These are phyloP conservation scores for Fusarium buxicola DNA, from an alignment of 2,329 filamentous ascomycete species.

Conservation along the genomic window DNA sequence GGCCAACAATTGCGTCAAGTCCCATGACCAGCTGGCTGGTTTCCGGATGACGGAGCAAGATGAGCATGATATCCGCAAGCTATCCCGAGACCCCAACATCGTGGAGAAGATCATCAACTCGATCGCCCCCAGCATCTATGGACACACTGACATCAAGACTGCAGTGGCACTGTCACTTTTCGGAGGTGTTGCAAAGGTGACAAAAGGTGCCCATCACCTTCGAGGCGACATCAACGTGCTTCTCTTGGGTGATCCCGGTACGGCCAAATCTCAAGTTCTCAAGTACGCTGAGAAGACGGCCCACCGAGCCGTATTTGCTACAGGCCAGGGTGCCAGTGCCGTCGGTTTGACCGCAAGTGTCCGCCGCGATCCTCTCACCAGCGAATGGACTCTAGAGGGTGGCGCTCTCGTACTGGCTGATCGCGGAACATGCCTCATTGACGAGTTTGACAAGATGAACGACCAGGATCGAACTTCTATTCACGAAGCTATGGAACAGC, in stretches of 20 bases:
- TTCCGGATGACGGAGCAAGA: slow-evolving; percentile 97
- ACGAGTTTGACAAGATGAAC: slow-evolving; percentile 99
- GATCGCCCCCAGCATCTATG: slow-evolving; percentile 97
- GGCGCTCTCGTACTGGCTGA: slow-evolving; percentile 96
- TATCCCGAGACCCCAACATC: slow-evolving; percentile 91
- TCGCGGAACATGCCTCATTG: slow-evolving; percentile 93
- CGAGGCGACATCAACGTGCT: slow-evolving; percentile 98
- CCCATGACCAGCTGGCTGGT: slow-evolving; percentile 95
- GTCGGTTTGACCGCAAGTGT: slow-evolving; percentile 98
- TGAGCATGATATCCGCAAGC: slow-evolving; percentile 86
- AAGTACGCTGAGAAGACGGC: slow-evolving; percentile 99
- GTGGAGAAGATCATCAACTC: slow-evolving; percentile 93
- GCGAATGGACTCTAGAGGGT: slow-evolving; percentile 97
- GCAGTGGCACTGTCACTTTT: slow-evolving; percentile 94
- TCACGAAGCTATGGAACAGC: slow-evolving; percentile 99
- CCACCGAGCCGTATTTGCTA: slow-evolving; percentile 96
- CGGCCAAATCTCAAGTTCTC: slow-evolving; percentile 95
- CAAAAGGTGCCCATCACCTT: slow-evolving; percentile 89
- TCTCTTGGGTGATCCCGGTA: slow-evolving; percentile 95
- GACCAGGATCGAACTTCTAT: slow-evolving; percentile 98
- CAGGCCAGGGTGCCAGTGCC: slow-evolving; percentile 94
- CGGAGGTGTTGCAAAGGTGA: slow-evolving; percentile 90
- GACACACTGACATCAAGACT: slow-evolving; percentile 96
- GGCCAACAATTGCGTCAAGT: slow-evolving; percentile 96
- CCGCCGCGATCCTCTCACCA: slow-evolving; percentile 92